Evolutionary conservation across 768 basidiomycete species (phyloP), one percentile per base, ranked within the genome.

Genomic region (Fibroporia radiculosa): DNA sequence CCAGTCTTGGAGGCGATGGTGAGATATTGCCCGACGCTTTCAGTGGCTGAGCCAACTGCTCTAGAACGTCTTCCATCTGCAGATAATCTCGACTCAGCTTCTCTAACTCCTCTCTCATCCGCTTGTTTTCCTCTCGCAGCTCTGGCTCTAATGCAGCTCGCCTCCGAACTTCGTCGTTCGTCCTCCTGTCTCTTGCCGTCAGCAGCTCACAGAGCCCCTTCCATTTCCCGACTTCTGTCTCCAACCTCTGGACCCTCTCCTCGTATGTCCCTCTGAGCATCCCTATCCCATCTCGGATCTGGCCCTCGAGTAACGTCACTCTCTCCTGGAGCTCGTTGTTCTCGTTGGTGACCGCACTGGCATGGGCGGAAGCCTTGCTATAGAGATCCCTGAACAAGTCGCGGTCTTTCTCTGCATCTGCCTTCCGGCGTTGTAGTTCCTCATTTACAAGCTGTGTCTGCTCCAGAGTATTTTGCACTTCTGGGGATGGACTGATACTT

Each of bases 281-380:
- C 6, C 66, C 69, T 3, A 85, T 69, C 3, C 83, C 84, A 6
- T 68, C 69, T 36, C 54, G 61, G 0, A 75, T 73, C 55, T 80
- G 81, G 10, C 60, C 66, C 55, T 78, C 75, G 13, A 54, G 53
- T 26, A 53, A 41, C 32, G 48, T 38, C 0, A 47, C 53, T 19
- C 60, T 51, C 47, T 57, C 55, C n/a, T 45, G 42, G 11, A 61
- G 56, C 45, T 44, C 48, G 48, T 53, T 50, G 53, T 61, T 61
- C 50, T 61, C 60, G n/a, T 40, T 49, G 11, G 54, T 26, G 25
- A 58, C 55, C 19, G 52, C 52, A 44, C 50, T 40, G 23, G 55
- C 58, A 47, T 59, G 56, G 19, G 53, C 35, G 14, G 60, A 61
- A 18, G 60, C 60, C 28, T 54, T 56, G 49, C 41, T 39, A 47